A percentile compares a stretch with the other conserved stretches of the same genome.
Evolutionary conservation across 1,139 yeast species (phyloP).

Genomic region (Blastobotrys capitulatus): DNA sequence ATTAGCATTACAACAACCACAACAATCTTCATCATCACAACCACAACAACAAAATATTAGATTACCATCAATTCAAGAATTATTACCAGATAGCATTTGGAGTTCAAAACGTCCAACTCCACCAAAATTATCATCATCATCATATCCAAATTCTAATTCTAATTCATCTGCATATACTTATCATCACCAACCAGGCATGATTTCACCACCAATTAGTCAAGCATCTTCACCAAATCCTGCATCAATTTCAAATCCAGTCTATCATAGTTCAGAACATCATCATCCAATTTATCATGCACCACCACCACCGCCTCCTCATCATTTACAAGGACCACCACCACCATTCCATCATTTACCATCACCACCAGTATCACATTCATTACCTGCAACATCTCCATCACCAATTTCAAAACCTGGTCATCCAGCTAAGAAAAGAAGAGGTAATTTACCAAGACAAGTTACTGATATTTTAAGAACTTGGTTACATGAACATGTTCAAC

Average conservation of each 20-base stretch:
- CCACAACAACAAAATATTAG: constrained; percentile 11
- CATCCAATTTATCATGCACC: constrained; percentile 6
- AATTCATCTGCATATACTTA: constrained; percentile 6
- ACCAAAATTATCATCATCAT: neutral
- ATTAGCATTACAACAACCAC: too few species aligned
- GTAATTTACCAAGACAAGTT: constrained; percentile 83
- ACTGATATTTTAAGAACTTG: constrained; percentile 76
- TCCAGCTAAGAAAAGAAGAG: constrained; percentile 44
- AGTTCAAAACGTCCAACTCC: neutral
- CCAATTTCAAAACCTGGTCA: constrained; percentile 5
- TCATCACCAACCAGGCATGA: constrained; percentile 5
- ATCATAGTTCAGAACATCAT: neutral
- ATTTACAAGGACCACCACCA: constrained; percentile 5
- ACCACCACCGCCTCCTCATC: neutral
- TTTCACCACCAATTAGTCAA: constrained; percentile 13
- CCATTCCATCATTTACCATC: constrained; percentile 10
- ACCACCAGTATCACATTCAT: constrained; percentile 5
- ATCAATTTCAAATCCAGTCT: neutral
- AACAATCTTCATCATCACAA: neutral
- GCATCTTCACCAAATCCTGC: constrained; percentile 9
- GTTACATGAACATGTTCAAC: constrained; percentile 79
- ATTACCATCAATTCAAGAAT: constrained; percentile 14
- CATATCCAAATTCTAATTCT: neutral
- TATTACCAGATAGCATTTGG: constrained; percentile 1
- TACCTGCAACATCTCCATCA: constrained; percentile 1